Percentiles rank a stretch among this genome's conserved stretches.
Evolutionary conservation across 345 rosid genomes (phyloP).

Genomic region (Hibiscus syriacus): DNA sequence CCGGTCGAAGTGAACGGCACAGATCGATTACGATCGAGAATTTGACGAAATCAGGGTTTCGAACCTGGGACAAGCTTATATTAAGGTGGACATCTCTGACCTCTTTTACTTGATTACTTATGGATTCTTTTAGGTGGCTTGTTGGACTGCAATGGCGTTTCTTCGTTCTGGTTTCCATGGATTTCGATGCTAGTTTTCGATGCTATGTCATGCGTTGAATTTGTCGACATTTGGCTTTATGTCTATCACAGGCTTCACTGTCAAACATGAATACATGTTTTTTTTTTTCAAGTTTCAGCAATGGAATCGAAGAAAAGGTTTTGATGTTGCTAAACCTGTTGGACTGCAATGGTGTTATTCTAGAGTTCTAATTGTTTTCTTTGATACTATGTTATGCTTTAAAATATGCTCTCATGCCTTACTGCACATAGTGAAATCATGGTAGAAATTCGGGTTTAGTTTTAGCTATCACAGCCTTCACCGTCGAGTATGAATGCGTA

Average conservation of each 20-base stretch:
- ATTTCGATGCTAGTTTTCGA: background rate
- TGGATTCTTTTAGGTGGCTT: background rate
- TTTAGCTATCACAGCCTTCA: too few species aligned
- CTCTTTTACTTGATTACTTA: background rate
- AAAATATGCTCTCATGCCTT: background rate
- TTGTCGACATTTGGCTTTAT: too few species aligned
- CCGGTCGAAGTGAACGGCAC: constrained; percentile 67
- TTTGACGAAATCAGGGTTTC: constrained; percentile 60
- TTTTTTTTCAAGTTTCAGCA: too few species aligned
- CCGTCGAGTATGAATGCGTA: too few species aligned
- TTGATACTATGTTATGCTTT: background rate
- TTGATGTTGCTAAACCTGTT: too few species aligned
- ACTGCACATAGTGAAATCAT: too few species aligned
- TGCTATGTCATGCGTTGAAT: background rate
- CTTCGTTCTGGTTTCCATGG: background rate
- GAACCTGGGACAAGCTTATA: constrained; percentile 79
- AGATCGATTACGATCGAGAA: constrained; percentile 57
- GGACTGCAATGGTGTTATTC: too few species aligned
- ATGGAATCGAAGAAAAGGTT: too few species aligned
- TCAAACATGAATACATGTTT: too few species aligned
- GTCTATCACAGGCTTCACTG: too few species aligned
- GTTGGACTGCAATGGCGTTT: background rate
- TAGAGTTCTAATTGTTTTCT: too few species aligned
- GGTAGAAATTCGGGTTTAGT: too few species aligned
- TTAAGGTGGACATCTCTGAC: constrained; percentile 47